Base-by-base conservation (phyloP, 768 basidiomycete genomes). In the Termitomyces sp. region DNA sequence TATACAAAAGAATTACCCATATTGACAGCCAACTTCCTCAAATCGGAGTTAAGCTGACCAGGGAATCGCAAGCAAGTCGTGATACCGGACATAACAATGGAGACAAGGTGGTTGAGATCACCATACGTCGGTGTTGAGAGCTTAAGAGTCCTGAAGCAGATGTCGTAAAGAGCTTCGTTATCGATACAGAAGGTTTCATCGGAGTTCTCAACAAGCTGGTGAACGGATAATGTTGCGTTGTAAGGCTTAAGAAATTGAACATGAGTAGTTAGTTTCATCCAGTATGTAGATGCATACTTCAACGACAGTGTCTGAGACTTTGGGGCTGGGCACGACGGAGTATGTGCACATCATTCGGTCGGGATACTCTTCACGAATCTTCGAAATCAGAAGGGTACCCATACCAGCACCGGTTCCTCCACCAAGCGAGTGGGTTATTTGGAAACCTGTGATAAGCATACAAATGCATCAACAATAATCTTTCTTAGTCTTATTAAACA, bases 301-400 rank as follows among this genome's bases (percentile, higher is more conserved):
- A 64, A 98, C 95, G 67, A 99, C 97, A 58, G 97, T 98, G 73
- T 98, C 97, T 13, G 95, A 98, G 55, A 98, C 95, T 74, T 96
- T 96, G 58, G 96, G 95, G 75, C 87, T 89, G 33, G 96, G 96
- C 16, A 98, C 93, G 68, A 99, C 96, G 57, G 97, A 98, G 82
- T 96, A 99, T 61, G 97, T 98, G 74, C 93, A 94, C 96, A 98
- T 98, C 96, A 99, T 99, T 58, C 97, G 83, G 76, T 99, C 97
- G 65, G 96, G 97, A 77, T 93, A 99, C 73, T 99, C 96, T 75
- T 98, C 95, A 64, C 96, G 87, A 73, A 99, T 97, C 81, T 99
- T 99, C 65, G 95, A 98, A 73, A 99, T 97, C 65, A 99, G 78
- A 55, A 99, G 89, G 48, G 97, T 98, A 75, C 97, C 97, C 96